Evolutionary conservation across 208 protist species (phyloP).

Genomic region (Willaertia magna): DNA sequence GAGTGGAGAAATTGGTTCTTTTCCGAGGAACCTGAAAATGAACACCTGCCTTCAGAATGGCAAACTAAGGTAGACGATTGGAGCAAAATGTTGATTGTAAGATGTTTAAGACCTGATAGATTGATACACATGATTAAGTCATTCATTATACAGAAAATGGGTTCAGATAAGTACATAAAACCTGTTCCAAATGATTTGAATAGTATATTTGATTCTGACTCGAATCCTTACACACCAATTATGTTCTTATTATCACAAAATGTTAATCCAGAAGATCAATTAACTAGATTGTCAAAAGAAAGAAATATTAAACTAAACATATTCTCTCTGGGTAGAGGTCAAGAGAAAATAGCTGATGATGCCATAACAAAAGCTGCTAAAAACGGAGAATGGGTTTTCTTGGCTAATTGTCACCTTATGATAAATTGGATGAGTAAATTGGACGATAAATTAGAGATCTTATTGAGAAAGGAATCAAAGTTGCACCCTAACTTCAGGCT

Average conservation of each 20-base stretch:
- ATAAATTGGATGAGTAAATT: constrained; percentile 87
- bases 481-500: constrained; percentile 91
- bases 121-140: constrained; percentile 84
- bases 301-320: constrained; percentile 62
- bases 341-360: constrained; percentile 79
- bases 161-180: constrained; percentile 76
- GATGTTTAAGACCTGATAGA: constrained; percentile 90
- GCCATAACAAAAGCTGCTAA: constrained; percentile 74
- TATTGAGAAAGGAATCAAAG: no score
- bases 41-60: constrained; percentile 86
- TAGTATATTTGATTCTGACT: constrained; percentile 67
- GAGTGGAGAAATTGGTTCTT: constrained; percentile 89
- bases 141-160: constrained; percentile 88
- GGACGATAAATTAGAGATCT: constrained; percentile 84
- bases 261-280: constrained; percentile 86
- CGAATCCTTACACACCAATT: constrained; percentile 57
- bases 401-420: constrained; percentile 96
- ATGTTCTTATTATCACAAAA: constrained; percentile 94
- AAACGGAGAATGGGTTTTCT: constrained; percentile 90
- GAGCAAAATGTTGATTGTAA: constrained; percentile 87
- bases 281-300: constrained; percentile 68
- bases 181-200: constrained; percentile 89
- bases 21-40: constrained; percentile 75
- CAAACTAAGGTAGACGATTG: constrained; percentile 49
- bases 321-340: constrained; percentile 90